These are phyloP conservation scores for Metschnikowia peoriensis DNA, from an alignment of 805 yeast genomes.

Conservation along the genomic window DNA sequence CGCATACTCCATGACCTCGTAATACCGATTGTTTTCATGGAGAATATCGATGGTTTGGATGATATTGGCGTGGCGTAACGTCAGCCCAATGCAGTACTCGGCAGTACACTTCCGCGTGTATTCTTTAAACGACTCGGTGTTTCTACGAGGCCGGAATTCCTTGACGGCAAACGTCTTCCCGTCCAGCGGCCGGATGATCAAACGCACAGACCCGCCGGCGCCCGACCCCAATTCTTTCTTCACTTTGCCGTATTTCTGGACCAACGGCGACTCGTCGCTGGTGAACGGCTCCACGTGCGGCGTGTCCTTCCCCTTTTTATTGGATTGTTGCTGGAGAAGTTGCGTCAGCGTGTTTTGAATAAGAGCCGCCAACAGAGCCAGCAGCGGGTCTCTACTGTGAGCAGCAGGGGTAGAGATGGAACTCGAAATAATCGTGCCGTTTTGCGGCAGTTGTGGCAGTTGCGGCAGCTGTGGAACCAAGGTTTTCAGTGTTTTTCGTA, in stretches of 20 bases:
- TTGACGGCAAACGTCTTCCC: conserved; percentile 77
- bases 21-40: conserved; percentile 66
- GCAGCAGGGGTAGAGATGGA: not conserved
- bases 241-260: conserved; percentile 65
- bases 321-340: conserved; percentile 25
- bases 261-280: conserved; percentile 25
- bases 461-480: not conserved
- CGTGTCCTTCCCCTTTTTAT: conserved; percentile 20
- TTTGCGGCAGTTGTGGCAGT: not conserved
- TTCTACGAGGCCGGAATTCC: conserved; percentile 71
- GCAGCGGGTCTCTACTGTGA: conserved; percentile 18
- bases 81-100: conserved; percentile 84
- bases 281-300: conserved; percentile 18
- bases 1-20: conserved; percentile 93
- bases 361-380: conserved; percentile 17
- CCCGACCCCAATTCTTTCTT: conserved; percentile 81
- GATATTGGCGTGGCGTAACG: conserved; percentile 77
- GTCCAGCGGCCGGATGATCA: conserved; percentile 66
- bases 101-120: conserved; percentile 86
- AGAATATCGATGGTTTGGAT: conserved; percentile 77
- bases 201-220: conserved; percentile 84
- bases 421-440: not conserved
- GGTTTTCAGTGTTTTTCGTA: conserved; percentile 30
- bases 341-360: conserved; percentile 19
- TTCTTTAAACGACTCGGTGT: conserved; percentile 69